A percentile compares a stretch with the other conserved stretches of the same genome.
Conservation (phyloP, 805 yeast genomes). For the Saccharomycopsis sp. region DNA sequence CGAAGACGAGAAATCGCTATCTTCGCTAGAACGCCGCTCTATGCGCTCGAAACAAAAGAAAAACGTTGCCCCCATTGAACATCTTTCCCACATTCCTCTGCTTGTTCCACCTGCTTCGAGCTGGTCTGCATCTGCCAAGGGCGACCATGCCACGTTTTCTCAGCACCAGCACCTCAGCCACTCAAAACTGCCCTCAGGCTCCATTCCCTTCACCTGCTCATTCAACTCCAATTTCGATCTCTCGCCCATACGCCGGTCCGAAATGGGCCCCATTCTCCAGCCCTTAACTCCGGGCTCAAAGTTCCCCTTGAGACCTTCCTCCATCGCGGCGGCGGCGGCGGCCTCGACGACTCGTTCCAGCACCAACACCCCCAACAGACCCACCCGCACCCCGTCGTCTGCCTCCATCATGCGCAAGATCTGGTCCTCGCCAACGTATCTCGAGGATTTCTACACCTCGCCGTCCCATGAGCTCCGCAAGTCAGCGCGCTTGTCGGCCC, state of each 20-base stretch:
- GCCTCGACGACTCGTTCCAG: constrained; percentile 7
- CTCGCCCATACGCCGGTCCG: constrained; percentile 48
- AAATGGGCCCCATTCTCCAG: constrained; percentile 46
- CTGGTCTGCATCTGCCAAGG: constrained; percentile 35
- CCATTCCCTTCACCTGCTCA: constrained; percentile 52
- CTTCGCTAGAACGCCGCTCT: too few species aligned
- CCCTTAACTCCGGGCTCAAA: constrained; percentile 38
- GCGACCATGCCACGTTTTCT: constrained; percentile 31
- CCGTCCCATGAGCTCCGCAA: constrained; percentile 26
- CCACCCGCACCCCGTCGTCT: constrained; percentile 28
- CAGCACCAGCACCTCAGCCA: too few species aligned
- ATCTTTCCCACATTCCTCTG: constrained; percentile 28
- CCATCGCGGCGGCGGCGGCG: neutral
- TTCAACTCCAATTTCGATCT: constrained; percentile 60
- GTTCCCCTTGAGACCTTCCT: neutral
- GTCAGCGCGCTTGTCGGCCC: too few species aligned
- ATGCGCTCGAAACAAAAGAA: too few species aligned
- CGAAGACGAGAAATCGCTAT: constrained; percentile 7
- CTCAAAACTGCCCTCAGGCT: too few species aligned
- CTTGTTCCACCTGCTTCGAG: constrained; percentile 32
- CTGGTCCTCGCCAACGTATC: constrained; percentile 59
- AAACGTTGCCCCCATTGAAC: constrained; percentile 18
- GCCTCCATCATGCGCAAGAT: constrained; percentile 39
- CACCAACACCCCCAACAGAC: constrained; percentile 22
- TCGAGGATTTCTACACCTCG: constrained; percentile 59